These are phyloP conservation scores for Hordeum vulgare DNA, from an alignment of 176 grass and related monocot species.

Conservation along the genomic window DNA sequence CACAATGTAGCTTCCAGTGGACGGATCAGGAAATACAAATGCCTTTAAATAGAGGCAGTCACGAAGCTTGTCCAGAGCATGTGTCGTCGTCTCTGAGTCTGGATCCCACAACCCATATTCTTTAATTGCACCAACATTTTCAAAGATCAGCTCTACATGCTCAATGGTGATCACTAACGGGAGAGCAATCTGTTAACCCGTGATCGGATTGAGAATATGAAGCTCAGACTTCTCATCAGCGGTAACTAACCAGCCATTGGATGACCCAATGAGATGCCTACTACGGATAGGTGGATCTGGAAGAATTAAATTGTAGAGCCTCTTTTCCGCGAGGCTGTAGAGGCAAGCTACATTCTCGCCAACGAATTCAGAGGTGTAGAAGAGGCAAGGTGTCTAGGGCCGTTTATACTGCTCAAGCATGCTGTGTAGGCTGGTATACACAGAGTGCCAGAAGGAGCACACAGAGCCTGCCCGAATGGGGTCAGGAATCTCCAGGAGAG, in stretches of 20 bases:
- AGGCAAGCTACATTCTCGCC: background rate
- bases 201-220: background rate
- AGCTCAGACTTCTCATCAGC: background rate
- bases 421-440: background rate
- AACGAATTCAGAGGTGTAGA: background rate
- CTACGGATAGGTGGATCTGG: background rate
- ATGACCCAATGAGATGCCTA: background rate
- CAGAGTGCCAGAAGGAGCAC: background rate
- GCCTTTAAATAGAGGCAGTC: background rate
- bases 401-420: background rate
- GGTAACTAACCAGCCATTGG: background rate
- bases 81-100: too few relatives aligned
- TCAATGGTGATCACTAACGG: background rate
- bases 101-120: background rate
- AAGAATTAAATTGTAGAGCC: background rate
- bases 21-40: background rate
- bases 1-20: background rate
- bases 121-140: background rate
- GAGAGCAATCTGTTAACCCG: background rate
- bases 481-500: conserved; percentile 1
- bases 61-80: background rate
- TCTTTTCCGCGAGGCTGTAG: background rate
- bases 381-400: background rate
- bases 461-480: background rate
- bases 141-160: background rate